Conservation (phyloP, 108 stramenopile species). For the Hondaea fermentalgiana region DNA sequence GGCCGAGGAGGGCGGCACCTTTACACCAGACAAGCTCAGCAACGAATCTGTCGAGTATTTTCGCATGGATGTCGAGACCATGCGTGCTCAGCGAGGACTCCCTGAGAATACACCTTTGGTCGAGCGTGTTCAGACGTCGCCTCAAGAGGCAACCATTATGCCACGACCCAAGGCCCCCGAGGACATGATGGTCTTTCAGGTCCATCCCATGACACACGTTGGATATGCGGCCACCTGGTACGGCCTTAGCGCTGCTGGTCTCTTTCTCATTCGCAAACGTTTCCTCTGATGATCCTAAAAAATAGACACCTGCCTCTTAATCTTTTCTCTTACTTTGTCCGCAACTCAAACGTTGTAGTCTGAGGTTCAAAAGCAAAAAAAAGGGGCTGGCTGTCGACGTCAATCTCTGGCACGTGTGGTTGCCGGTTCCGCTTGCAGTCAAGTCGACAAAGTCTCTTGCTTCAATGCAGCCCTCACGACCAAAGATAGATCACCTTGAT, state of each 20-base stretch:
- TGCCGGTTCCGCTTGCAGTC: too few relatives aligned
- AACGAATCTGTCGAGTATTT: neutral
- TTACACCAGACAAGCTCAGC: neutral
- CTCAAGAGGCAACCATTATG: neutral
- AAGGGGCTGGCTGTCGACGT: too few relatives aligned
- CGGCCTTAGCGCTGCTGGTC: neutral
- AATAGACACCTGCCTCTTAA: too few relatives aligned
- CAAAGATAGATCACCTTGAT: too few relatives aligned
- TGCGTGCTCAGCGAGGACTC: neutral
- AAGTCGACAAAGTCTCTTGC: too few relatives aligned
- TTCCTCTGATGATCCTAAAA: neutral
- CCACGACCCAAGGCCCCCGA: neutral
- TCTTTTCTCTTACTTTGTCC: too few relatives aligned
- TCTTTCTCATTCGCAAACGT: neutral
- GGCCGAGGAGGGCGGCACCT: neutral
- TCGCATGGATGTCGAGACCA: neutral
- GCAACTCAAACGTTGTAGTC: too few relatives aligned
- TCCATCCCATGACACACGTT: neutral
- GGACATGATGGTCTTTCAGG: neutral
- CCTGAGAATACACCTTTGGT: neutral
- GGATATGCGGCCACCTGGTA: conserved; percentile 19
- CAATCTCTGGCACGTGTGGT: too few relatives aligned
- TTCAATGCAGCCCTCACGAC: too few relatives aligned
- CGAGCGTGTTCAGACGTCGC: neutral
- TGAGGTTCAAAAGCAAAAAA: too few relatives aligned